phyloP scores from a whole-genome alignment of 2,329 filamentous ascomycete species.

The Shiraia sp. region DNA sequence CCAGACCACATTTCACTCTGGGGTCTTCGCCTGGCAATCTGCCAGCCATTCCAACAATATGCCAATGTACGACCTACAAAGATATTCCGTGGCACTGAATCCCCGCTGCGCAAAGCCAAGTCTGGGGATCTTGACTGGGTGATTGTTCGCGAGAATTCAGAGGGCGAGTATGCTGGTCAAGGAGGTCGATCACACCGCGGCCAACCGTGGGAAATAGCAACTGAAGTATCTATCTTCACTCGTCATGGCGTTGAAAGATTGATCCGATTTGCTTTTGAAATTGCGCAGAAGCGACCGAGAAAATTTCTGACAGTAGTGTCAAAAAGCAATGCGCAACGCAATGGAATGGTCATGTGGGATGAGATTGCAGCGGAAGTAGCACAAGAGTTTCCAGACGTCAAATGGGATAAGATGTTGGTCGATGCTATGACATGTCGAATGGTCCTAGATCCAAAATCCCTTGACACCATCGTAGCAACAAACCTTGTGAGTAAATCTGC shows the following conservation, averaged over 20 bases:
- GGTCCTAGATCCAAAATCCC: constrained; percentile 61
- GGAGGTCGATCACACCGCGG: constrained; percentile 65
- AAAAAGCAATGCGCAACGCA: constrained; percentile 68
- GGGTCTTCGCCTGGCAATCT: constrained; percentile 60
- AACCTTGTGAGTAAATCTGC: constrained; percentile 50
- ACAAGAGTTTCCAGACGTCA: constrained; percentile 63
- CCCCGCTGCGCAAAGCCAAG: constrained; percentile 58
- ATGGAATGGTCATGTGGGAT: constrained; percentile 72
- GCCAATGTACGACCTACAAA: constrained; percentile 63
- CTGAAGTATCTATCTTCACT: constrained; percentile 67
- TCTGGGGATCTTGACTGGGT: constrained; percentile 68
- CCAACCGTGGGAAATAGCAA: constrained; percentile 63
- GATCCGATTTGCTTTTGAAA: constrained; percentile 67
- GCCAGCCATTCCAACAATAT: constrained; percentile 60
- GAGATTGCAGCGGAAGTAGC: constrained; percentile 61
- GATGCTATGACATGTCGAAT: constrained; percentile 69
- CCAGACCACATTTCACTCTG: constrained; percentile 62
- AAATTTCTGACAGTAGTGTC: constrained; percentile 66
- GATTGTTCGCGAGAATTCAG: constrained; percentile 68
- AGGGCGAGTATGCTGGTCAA: constrained; percentile 69
- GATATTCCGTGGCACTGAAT: constrained; percentile 63
- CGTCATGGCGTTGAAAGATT: constrained; percentile 62
- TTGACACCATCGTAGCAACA: constrained; percentile 67
- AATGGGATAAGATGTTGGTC: constrained; percentile 67
- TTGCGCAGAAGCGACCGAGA: constrained; percentile 58